Conservation (phyloP, 2,329 filamentous ascomycete species). For the Didymella segeticola region DNA sequence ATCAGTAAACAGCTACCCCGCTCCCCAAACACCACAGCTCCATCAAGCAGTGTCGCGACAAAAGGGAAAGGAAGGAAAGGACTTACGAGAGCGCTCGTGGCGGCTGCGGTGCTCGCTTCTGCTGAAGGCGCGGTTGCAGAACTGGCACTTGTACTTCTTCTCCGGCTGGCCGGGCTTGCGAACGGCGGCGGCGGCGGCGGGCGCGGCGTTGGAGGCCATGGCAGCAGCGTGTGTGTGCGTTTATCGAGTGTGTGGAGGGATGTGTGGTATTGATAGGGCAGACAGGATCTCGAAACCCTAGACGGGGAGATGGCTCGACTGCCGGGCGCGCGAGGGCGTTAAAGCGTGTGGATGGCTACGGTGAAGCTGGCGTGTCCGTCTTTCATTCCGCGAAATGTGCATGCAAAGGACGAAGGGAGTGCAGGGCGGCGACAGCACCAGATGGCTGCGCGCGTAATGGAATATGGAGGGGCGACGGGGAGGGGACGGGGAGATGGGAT, state of each 20-base stretch:
- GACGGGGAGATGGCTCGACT: slow-evolving; percentile 29
- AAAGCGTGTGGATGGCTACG: slow-evolving; percentile 43
- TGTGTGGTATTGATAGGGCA: slow-evolving; percentile 55
- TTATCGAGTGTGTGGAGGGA: too few species aligned
- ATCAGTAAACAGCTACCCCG: slow-evolving; percentile 44
- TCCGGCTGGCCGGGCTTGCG: slow-evolving; percentile 81
- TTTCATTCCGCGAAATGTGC: slow-evolving; percentile 38
- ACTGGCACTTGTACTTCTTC: slow-evolving; percentile 99
- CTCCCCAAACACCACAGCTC: slow-evolving; percentile 31
- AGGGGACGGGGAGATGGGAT: slow-evolving; percentile 26
- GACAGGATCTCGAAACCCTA: slow-evolving; percentile 6
- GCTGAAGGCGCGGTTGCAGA: slow-evolving; percentile 96
- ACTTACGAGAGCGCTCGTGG: slow-evolving; percentile 98
- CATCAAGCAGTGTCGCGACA: slow-evolving; percentile 23
- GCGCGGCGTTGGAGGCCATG: slow-evolving; percentile 70
- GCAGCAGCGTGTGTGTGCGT: too few species aligned
- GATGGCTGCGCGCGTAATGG: slow-evolving; percentile 28
- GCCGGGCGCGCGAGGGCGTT: slow-evolving; percentile 47
- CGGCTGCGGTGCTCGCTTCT: slow-evolving; percentile 95
- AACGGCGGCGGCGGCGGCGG: slow-evolving; percentile 60
- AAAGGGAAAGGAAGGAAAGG: slow-evolving; percentile 4
- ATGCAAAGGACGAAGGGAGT: slow-evolving; percentile 24
- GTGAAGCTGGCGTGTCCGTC: slow-evolving; percentile 35
- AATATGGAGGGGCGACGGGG: slow-evolving; percentile 36
- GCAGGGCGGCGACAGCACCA: slow-evolving; percentile 17